Evolutionary conservation across 345 rosid genomes (phyloP).

Genomic region (Laguncularia racemosa): DNA sequence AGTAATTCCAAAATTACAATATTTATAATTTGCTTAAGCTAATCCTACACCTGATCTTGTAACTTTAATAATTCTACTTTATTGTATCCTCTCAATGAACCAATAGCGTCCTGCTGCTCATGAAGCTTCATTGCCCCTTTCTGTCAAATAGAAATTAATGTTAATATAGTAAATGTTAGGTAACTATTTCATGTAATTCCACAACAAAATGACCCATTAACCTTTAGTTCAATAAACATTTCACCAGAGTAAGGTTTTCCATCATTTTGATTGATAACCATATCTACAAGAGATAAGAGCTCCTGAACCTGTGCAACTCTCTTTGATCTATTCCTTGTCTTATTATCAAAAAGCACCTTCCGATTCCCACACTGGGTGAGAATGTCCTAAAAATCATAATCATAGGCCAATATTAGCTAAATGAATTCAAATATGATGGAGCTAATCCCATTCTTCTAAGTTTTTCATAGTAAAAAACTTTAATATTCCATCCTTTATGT

Average conservation of each 20-base stretch:
- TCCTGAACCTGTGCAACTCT: constrained; percentile 46
- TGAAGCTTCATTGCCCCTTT: constrained; percentile 60
- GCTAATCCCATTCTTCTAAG: too few species aligned
- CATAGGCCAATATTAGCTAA: background rate
- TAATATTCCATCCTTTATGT: too few species aligned
- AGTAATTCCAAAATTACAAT: constrained; percentile 26
- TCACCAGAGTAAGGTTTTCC: constrained; percentile 79
- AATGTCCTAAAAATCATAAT: constrained; percentile 43
- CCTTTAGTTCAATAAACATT: constrained; percentile 61
- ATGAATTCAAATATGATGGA: too few species aligned
- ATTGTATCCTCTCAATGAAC: too few species aligned
- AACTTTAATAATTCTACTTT: constrained; percentile 10
- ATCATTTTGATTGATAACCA: constrained; percentile 41
- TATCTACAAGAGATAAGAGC: constrained; percentile 60
- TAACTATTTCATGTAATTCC: background rate
- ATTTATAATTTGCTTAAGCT: constrained; percentile 58
- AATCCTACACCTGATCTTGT: constrained; percentile 57
- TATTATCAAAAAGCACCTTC: constrained; percentile 70
- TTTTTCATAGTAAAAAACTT: too few species aligned
- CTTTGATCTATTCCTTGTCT: constrained; percentile 50
- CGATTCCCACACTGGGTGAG: constrained; percentile 50
- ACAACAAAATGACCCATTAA: constrained; percentile 7
- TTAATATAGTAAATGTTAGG: background rate
- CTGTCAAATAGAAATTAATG: constrained; percentile 21
- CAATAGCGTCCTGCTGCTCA: constrained; percentile 51